A percentile compares a stretch with the other conserved stretches of the same genome.
Evolutionary conservation across 257 asterid genomes (phyloP).

Genomic region (Nicotiana otophora): DNA sequence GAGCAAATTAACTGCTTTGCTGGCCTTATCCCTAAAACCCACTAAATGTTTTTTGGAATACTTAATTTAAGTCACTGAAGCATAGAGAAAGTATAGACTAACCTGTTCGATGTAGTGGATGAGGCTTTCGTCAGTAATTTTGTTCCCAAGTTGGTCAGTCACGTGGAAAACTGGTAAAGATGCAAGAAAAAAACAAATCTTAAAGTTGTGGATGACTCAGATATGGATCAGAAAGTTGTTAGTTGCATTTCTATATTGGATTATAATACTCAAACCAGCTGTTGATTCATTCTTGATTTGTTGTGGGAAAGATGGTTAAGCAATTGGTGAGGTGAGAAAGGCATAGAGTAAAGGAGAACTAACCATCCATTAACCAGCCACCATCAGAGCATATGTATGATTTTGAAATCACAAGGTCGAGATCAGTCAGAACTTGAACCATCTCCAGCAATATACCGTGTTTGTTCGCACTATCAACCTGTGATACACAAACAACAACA

Average conservation of each 20-base stretch:
- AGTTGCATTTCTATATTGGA: not conserved
- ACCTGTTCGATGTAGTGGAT: conserved; percentile 63
- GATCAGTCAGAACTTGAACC: conserved; percentile 93
- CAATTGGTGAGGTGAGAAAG: not conserved
- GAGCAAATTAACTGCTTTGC: not conserved
- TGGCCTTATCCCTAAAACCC: not conserved
- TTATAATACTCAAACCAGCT: not conserved
- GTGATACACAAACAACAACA: conserved; percentile 11
- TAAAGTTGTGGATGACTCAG: conserved; percentile 20
- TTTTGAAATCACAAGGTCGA: conserved; percentile 73
- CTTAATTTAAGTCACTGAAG: not conserved
- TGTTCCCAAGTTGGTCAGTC: conserved; percentile 67
- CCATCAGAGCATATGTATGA: conserved; percentile 94
- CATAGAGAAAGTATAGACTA: not conserved
- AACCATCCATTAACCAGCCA: conserved; percentile 97
- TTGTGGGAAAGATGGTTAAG: not conserved
- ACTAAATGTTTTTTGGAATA: not conserved
- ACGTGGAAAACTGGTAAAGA: conserved; percentile 74
- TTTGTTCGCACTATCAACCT: conserved; percentile 91
- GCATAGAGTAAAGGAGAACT: conserved; percentile 3
- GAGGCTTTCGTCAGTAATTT: conserved; percentile 58
- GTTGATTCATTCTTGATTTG: not conserved
- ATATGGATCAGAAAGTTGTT: not conserved
- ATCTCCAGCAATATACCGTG: conserved; percentile 78
- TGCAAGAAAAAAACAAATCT: conserved; percentile 23